Evolutionary conservation across 2,329 filamentous ascomycete genomes (phyloP).

Genomic region (Nemania sp.): DNA sequence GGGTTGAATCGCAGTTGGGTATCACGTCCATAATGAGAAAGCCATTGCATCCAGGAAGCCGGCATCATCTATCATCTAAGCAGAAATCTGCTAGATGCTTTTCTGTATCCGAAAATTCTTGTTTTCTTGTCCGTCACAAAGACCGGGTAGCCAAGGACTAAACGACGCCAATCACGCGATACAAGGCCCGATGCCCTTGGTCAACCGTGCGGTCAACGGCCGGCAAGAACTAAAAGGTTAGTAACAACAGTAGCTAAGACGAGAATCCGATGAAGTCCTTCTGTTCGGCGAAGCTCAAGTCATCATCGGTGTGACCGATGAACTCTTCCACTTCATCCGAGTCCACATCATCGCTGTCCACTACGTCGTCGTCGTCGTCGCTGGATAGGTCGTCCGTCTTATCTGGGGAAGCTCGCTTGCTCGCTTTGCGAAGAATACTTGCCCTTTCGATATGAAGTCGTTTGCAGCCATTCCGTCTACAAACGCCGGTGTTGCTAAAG

Average conservation of each 20-base stretch:
- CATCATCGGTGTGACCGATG: constrained; percentile 58
- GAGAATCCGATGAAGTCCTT: constrained; percentile 62
- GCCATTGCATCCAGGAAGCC: constrained; percentile 16
- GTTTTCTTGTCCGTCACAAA: not conserved
- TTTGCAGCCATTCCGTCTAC: constrained; percentile 79
- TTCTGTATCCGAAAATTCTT: too few relatives aligned
- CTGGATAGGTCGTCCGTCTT: constrained; percentile 73
- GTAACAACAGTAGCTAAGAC: constrained; percentile 33
- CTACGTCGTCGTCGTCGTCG: constrained; percentile 72
- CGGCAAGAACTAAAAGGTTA: constrained; percentile 29
- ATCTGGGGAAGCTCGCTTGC: constrained; percentile 49
- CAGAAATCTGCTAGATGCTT: not conserved
- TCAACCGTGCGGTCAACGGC: constrained; percentile 13
- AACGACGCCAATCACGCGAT: not conserved
- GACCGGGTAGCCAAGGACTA: constrained; percentile 14
- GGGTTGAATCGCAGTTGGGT: constrained; percentile 16
- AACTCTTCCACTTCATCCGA: constrained; percentile 74
- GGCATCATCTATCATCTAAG: constrained; percentile 10
- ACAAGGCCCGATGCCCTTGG: constrained; percentile 12
- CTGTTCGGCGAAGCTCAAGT: constrained; percentile 59
- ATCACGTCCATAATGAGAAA: constrained; percentile 18
- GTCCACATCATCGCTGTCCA: constrained; percentile 77
- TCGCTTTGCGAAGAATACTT: constrained; percentile 73
- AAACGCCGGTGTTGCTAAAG: constrained; percentile 87
- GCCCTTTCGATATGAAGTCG: constrained; percentile 87